A percentile compares a stretch with the other conserved stretches of the same genome.
Conservation (phyloP, 768 basidiomycete species). For the Sporobolomyces phaffii region DNA sequence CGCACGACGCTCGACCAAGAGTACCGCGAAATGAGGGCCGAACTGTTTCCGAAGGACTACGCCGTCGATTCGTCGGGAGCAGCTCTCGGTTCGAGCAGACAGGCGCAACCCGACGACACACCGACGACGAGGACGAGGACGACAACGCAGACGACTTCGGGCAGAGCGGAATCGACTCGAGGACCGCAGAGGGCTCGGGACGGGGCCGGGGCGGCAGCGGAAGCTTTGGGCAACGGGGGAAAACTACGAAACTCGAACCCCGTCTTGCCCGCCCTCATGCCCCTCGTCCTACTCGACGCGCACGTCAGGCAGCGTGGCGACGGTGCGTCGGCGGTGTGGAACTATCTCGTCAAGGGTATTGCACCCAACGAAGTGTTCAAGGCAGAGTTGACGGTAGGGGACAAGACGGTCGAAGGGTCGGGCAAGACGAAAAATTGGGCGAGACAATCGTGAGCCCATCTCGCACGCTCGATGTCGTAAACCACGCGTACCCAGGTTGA, state of each 20-base stretch:
- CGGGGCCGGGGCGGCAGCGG: too few species aligned
- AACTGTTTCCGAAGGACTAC: neutral
- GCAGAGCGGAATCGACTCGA: too few species aligned
- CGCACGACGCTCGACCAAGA: neutral
- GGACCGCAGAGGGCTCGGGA: too few species aligned
- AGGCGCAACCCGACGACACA: too few species aligned
- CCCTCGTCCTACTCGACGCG: neutral
- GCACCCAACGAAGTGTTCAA: neutral
- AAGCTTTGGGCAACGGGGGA: too few species aligned
- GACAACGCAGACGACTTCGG: too few species aligned
- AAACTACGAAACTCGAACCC: neutral
- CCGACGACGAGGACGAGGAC: too few species aligned
- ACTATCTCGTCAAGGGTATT: neutral
- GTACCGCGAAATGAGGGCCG: neutral
- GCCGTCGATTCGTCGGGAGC: too few species aligned
- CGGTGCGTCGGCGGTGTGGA: neutral
- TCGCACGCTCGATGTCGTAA: neutral
- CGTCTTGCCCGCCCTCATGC: neutral
- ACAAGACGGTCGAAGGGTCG: neutral
- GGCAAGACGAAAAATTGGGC: conserved; percentile 3
- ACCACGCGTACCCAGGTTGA: too few species aligned
- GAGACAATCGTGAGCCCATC: conserved; percentile 1
- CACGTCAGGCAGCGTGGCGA: neutral
- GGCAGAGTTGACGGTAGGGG: conserved; percentile 6
- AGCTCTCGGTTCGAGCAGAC: too few species aligned